These are phyloP conservation scores for Cutaneotrichosporon sp. DNA, from an alignment of 1,284 basidiomycete species.

Conservation along the genomic window DNA sequence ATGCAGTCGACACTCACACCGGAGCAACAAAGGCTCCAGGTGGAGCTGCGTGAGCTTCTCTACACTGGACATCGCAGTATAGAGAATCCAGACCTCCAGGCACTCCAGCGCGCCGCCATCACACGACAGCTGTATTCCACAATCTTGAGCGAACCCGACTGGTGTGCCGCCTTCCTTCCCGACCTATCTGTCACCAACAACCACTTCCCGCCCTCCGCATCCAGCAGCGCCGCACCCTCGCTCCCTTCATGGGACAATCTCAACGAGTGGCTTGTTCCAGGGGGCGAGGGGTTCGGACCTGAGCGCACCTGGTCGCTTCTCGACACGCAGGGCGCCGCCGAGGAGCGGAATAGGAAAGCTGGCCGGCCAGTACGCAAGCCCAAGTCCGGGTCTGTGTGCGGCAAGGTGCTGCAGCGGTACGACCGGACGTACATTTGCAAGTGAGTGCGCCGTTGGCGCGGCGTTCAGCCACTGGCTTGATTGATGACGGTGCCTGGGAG, in stretches of 20 bases:
- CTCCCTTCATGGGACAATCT: slow-evolving; percentile 20
- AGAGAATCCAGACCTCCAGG: slow-evolving; percentile 15
- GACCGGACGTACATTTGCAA: slow-evolving; percentile 87
- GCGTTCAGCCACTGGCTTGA: neutral
- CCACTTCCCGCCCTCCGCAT: neutral
- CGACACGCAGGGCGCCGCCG: slow-evolving; percentile 18
- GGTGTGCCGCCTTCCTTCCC: slow-evolving; percentile 22
- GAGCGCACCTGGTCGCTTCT: slow-evolving; percentile 17
- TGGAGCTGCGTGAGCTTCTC: slow-evolving; percentile 11
- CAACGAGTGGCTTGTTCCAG: slow-evolving; percentile 18
- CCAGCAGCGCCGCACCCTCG: neutral
- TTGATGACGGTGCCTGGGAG: neutral
- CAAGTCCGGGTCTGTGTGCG: slow-evolving; percentile 33
- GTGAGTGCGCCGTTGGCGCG: slow-evolving; percentile 55
- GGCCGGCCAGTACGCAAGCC: slow-evolving; percentile 18
- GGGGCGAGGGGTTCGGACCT: slow-evolving; percentile 13
- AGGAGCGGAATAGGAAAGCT: slow-evolving; percentile 16
- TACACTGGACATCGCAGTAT: slow-evolving; percentile 12
- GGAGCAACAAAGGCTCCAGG: slow-evolving; percentile 8
- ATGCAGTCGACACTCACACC: too few relatives aligned
- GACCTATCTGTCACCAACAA: neutral
- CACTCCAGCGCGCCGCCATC: slow-evolving; percentile 24
- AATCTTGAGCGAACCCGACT: slow-evolving; percentile 31
- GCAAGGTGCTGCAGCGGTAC: slow-evolving; percentile 37
- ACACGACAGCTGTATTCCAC: slow-evolving; percentile 31